A percentile compares a stretch with the other conserved stretches of the same genome.
These are phyloP conservation scores for Pseudogymnoascus sp. DNA, from an alignment of 2,329 filamentous ascomycete species.

Conservation along the genomic window DNA sequence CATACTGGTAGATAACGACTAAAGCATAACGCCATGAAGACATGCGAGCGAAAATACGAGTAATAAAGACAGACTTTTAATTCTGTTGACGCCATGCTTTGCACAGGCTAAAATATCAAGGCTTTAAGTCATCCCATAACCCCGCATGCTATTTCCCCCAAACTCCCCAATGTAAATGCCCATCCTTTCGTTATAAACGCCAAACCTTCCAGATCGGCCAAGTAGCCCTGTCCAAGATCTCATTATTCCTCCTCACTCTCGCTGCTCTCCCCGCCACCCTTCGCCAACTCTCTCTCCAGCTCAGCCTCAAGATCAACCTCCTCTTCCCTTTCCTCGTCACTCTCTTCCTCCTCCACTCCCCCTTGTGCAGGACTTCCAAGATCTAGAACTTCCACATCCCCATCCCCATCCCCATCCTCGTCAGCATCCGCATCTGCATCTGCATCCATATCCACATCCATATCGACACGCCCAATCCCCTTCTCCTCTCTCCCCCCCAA, in stretches of 20 bases:
- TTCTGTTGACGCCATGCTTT: not conserved
- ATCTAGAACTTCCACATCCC: constrained; percentile 41
- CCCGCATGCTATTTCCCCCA: not conserved
- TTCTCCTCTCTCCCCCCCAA: not conserved
- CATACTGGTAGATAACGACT: not conserved
- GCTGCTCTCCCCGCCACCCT: constrained; percentile 24
- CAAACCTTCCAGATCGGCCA: not conserved
- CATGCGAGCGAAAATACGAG: no score
- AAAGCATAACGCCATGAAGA: not conserved
- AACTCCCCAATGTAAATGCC: not conserved
- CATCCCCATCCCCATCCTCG: constrained; percentile 40
- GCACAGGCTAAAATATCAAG: not conserved
- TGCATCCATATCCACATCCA: constrained; percentile 37
- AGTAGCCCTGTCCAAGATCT: not conserved
- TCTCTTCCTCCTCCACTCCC: constrained; percentile 20
- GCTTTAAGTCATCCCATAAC: not conserved
- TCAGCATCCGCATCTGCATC: constrained; percentile 24
- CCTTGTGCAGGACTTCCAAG: constrained; percentile 35
- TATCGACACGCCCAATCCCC: constrained; percentile 12
- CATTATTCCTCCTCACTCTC: constrained; percentile 30
- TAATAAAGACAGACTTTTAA: not conserved
- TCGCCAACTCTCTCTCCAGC: constrained; percentile 26
- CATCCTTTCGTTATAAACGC: not conserved
- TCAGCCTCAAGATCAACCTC: constrained; percentile 28
- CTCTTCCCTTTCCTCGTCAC: constrained; percentile 26